phyloP scores from a whole-genome alignment of 2,329 filamentous ascomycete genomes.

The Botrytis tulipae region DNA sequence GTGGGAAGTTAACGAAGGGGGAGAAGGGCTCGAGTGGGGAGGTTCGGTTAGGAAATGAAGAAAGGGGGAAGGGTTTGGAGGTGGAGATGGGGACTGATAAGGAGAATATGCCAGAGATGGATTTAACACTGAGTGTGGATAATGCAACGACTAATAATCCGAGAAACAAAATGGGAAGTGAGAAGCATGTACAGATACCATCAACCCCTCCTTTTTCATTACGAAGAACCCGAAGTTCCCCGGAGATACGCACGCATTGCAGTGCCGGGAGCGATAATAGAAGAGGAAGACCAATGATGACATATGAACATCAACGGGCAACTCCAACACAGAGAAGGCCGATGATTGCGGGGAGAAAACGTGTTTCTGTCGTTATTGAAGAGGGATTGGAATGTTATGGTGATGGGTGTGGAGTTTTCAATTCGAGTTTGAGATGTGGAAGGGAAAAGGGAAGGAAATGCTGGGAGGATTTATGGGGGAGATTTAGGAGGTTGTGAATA shows the following conservation, averaged over 20 bases:
- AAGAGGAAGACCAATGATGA: neutral
- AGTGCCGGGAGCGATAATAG: fast-evolving
- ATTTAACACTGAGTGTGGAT: fast-evolving
- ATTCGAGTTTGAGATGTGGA: neutral
- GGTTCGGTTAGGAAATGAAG: neutral
- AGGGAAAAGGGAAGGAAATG: neutral
- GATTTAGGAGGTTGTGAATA: neutral
- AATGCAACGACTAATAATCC: fast-evolving
- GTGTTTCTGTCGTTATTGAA: neutral
- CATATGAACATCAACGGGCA: neutral
- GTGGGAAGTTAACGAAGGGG: neutral
- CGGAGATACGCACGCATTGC: neutral
- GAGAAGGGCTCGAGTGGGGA: neutral
- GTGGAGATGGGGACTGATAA: fast-evolving
- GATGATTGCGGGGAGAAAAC: neutral
- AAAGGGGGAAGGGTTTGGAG: neutral
- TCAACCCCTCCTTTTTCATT: fast-evolving
- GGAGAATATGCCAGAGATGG: neutral
- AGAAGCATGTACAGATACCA: fast-evolving
- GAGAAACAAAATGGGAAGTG: fast-evolving
- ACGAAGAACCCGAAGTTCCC: neutral
- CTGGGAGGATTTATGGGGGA: neutral
- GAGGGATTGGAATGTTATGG: neutral
- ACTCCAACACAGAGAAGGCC: neutral
- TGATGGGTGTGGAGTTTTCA: neutral